Evolutionary conservation across 2,329 filamentous ascomycete species (phyloP).

Genomic region (Fusarium annulatum): DNA sequence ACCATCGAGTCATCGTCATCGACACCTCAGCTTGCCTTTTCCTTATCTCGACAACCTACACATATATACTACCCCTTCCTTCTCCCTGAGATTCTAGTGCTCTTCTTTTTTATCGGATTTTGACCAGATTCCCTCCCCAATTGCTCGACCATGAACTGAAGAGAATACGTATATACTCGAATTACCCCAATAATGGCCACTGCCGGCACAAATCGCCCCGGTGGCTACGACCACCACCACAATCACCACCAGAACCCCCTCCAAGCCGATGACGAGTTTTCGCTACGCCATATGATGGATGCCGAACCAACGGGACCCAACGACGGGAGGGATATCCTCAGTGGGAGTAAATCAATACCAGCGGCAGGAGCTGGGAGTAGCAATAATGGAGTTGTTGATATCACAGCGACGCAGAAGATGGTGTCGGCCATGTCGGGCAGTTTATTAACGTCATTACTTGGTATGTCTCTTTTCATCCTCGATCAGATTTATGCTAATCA

Average conservation of each 20-base stretch:
- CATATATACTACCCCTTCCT: not conserved
- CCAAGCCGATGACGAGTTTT: slow-evolving; percentile 45
- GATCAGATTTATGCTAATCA: slow-evolving; percentile 8
- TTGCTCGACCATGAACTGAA: slow-evolving; percentile 30
- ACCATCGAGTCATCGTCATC: slow-evolving; percentile 43
- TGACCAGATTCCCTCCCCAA: not conserved
- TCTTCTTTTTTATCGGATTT: not conserved
- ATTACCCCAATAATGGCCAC: slow-evolving; percentile 37
- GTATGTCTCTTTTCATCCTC: slow-evolving; percentile 58
- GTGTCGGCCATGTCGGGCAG: slow-evolving; percentile 91
- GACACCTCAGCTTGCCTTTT: slow-evolving; percentile 24
- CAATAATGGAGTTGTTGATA: slow-evolving; percentile 64
- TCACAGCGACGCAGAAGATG: slow-evolving; percentile 92
- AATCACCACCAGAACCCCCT: slow-evolving; percentile 33
- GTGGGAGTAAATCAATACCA: slow-evolving; percentile 16
- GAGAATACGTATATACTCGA: slow-evolving; percentile 1
- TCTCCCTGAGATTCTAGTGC: not conserved
- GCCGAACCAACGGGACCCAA: slow-evolving; percentile 24
- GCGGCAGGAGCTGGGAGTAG: slow-evolving; percentile 12
- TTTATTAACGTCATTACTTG: slow-evolving; percentile 86
- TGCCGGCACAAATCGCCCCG: slow-evolving; percentile 37
- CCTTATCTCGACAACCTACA: not conserved
- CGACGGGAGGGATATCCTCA: slow-evolving; percentile 11
- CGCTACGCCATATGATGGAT: slow-evolving; percentile 46
- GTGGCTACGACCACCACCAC: slow-evolving; percentile 36